Base-by-base conservation (phyloP, 441 rosid species). In the Omphalea diandra region DNA sequence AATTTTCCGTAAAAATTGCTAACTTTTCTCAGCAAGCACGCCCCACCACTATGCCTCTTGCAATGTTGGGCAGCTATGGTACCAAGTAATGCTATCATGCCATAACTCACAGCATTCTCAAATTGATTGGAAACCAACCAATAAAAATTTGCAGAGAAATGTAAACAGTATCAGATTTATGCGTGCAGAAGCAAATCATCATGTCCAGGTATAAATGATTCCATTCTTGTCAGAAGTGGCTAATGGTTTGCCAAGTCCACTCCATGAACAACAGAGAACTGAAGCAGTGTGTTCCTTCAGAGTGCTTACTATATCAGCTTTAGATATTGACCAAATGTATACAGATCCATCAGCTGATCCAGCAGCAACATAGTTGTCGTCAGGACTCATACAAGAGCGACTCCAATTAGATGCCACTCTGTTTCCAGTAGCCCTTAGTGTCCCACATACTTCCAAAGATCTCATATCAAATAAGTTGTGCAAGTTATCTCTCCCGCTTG, bases 361-460 rank as follows among this genome's bases (percentile, higher is more conserved):
- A 44, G 99, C 98, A 72, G 99, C 94, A 35, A 88, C 97, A 60
- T 89, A 85, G 69, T 83, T 86, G 73, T 87, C 91, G 55, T 89
- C 92, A 1, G 97, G 98, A 76, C 98, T 95, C 57, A 90, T 86
- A 75, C 97, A 93, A 12, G 98, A 95, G 11, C 99, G 82, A 83
- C 97, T 95, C 98, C 97, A 95, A 65, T 95, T 93, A 11, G 97
- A 88, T 40, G 98, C 97, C 72, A 88, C 83, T 75, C 96, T 84
- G 79, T 87, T 93, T 58, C 96, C 97, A 7, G 76, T 72, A n/a
- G 98, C 96, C 83, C 91, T 88, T 32, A 93, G 65, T 11, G 95
- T 84, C 58, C 90, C 83, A 24, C 97, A 95, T 26, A 93, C 88
- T 74, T 95, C 97, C 52, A 93, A 75, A 38, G 95, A 86, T 65